Evolutionary conservation across 208 protist genomes (phyloP), one percentile per base, ranked within the genome.

Genomic region (Trypanosoma platydactyli): DNA sequence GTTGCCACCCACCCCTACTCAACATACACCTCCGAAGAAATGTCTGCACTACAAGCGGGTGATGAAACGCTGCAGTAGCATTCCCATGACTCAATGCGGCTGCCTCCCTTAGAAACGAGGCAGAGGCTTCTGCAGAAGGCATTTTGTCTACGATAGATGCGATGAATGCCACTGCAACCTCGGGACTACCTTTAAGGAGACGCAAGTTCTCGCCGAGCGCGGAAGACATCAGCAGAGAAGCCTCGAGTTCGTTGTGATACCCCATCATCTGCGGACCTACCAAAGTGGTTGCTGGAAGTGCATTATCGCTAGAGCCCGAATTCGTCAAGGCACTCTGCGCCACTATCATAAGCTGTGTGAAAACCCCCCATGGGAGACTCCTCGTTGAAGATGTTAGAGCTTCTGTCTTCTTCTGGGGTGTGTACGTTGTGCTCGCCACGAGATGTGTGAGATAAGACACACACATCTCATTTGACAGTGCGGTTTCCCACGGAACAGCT

Each of bases 361-460:
- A 80, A 13, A 56, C 61, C 50, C 79, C 57, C 81, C 82, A 93
- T 57, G 85, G 79, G 40, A 92, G 50, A 51, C 64, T 66, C 30
- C 49, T 41, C 25, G 89, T 68, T 16, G 80, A 81, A 0, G 45
- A 45, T 38, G 76, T 67, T 15, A 91, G 77, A 18, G 74, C 62
- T 41, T 42, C 60, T 46, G 73, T 76, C 62, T 94, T 94, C 24
- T 76, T 42, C 27, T 84, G 73, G 1, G 73, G 27, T 30, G 57
- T 54, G 33, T 88, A 64, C 24, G 83, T 86, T 24, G 89, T 95
- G 68, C 86, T 92, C 20, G 84, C 86, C 3, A 79, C 68, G 20
- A 95, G 69, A 60, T 95, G 85, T 25, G 84, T 84, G 20, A 92
- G 66, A 65, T 88, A 93, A 7, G 86, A 93, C 20, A 60, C 50